Evolutionary conservation across 257 asterid genomes (phyloP).

Genomic region (Fraxinus cuspidata): DNA sequence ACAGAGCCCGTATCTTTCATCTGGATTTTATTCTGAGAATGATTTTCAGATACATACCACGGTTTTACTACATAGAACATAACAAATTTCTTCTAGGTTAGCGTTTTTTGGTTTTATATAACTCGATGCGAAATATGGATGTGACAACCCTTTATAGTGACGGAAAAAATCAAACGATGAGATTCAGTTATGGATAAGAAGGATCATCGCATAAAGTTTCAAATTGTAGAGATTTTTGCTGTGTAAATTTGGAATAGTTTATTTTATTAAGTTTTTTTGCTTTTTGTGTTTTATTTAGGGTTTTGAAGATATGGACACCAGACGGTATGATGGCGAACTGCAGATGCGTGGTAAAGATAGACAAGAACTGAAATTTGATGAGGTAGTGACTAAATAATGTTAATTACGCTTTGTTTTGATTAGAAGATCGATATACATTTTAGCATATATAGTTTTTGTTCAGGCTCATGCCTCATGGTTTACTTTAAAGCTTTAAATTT

Average conservation of each 20-base stretch:
- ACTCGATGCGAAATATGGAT: neutral
- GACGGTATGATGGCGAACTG: slow-evolving; percentile 63
- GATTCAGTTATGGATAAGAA: neutral
- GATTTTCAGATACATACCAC: neutral
- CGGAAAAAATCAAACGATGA: neutral
- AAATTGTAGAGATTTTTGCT: neutral
- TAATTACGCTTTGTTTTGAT: neutral
- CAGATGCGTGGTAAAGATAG: slow-evolving; percentile 59
- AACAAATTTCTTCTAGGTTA: neutral
- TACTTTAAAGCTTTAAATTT: neutral
- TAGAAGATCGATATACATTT: neutral
- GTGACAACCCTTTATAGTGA: neutral
- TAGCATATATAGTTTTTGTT: neutral
- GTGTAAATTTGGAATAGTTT: neutral
- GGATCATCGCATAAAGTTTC: neutral
- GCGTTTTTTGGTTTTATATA: neutral
- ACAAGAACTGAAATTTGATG: slow-evolving; percentile 45
- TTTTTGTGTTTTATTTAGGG: slow-evolving; percentile 18
- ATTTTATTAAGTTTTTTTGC: neutral
- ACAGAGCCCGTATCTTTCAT: neutral
- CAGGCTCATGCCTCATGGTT: neutral
- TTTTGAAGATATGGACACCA: slow-evolving; percentile 54
- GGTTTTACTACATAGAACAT: neutral
- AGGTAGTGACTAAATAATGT: slow-evolving; percentile 42
- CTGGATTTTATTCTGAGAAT: neutral